phyloP scores from a whole-genome alignment of 345 rosid species.

The Melastoma malabathricum region DNA sequence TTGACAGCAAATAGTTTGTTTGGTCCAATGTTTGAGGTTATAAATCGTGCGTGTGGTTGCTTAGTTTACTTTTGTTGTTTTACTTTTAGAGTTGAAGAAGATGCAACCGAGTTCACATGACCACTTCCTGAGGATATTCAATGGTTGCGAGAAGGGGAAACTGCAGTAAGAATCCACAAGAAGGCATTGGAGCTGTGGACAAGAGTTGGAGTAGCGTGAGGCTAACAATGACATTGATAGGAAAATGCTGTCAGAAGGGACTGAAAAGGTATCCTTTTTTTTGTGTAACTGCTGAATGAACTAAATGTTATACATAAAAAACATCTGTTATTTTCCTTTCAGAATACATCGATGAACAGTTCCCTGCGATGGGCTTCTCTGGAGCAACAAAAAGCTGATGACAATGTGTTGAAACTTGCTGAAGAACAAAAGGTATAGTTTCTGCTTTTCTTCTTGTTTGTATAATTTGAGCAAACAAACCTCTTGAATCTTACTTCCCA shows the following conservation, averaged over 20 bases:
- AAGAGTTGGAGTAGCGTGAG: conserved; percentile 69
- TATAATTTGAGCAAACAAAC: not conserved
- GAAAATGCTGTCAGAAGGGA: conserved; percentile 48
- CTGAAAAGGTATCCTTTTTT: conserved; percentile 40
- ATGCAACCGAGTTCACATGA: conserved; percentile 62
- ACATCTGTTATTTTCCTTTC: conserved; percentile 2
- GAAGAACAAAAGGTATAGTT: conserved; percentile 75
- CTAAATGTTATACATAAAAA: not conserved
- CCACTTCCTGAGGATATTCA: conserved; percentile 64
- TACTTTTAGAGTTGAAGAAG: conserved; percentile 53
- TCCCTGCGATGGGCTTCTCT: conserved; percentile 56
- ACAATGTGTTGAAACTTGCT: conserved; percentile 58
- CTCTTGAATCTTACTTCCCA: conserved; percentile 6
- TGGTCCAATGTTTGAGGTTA: too few relatives aligned
- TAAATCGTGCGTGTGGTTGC: too few relatives aligned
- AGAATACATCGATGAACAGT: conserved; percentile 50
- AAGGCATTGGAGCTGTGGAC: conserved; percentile 52
- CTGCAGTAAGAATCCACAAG: conserved; percentile 58
- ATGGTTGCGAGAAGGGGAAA: conserved; percentile 80
- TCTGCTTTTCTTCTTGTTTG: not conserved
- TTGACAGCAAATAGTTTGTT: too few relatives aligned
- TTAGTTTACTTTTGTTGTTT: conserved; percentile 4
- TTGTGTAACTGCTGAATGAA: conserved; percentile 7
- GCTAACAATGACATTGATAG: conserved; percentile 73
- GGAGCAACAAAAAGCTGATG: conserved; percentile 75